phyloP scores from a whole-genome alignment of 2,329 filamentous ascomycete species.

The Neofusicoccum sp. region DNA sequence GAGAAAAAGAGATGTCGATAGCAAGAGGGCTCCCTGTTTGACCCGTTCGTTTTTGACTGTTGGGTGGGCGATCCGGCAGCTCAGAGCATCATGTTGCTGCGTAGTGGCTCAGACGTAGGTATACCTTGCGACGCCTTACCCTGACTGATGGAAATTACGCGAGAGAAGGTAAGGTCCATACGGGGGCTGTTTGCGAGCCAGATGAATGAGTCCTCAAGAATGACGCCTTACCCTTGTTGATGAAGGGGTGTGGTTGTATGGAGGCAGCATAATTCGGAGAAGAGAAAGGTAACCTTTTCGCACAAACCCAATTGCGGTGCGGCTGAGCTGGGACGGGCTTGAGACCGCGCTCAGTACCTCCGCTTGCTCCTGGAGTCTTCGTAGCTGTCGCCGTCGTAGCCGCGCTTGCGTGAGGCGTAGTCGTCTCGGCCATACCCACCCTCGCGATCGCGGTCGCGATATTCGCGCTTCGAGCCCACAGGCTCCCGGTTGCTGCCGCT shows the following conservation, averaged over 20 bases:
- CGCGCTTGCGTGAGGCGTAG: slow-evolving; percentile 51
- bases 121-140: slow-evolving; percentile 15
- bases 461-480: slow-evolving; percentile 65
- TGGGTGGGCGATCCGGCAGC: not conserved
- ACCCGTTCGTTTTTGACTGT: not conserved
- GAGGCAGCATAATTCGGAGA: slow-evolving; percentile 6
- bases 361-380: slow-evolving; percentile 68
- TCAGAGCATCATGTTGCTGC: not conserved
- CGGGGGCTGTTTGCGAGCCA: not conserved
- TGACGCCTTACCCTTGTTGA: slow-evolving; percentile 19
- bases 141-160: not conserved
- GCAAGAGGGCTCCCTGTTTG: not conserved
- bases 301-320: slow-evolving; percentile 13
- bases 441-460: slow-evolving; percentile 39
- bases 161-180: not conserved
- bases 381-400: slow-evolving; percentile 73
- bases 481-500: slow-evolving; percentile 84
- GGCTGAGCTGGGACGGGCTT: slow-evolving; percentile 9
- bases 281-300: slow-evolving; percentile 18
- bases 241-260: slow-evolving; percentile 5
- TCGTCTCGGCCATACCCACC: slow-evolving; percentile 32
- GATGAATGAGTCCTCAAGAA: not conserved
- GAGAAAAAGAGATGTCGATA: not conserved
- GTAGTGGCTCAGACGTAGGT: not conserved
- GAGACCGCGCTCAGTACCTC: slow-evolving; percentile 44